Evolutionary conservation across 2,329 filamentous ascomycete species (phyloP).

Genomic region (Erysiphe pulchra): DNA sequence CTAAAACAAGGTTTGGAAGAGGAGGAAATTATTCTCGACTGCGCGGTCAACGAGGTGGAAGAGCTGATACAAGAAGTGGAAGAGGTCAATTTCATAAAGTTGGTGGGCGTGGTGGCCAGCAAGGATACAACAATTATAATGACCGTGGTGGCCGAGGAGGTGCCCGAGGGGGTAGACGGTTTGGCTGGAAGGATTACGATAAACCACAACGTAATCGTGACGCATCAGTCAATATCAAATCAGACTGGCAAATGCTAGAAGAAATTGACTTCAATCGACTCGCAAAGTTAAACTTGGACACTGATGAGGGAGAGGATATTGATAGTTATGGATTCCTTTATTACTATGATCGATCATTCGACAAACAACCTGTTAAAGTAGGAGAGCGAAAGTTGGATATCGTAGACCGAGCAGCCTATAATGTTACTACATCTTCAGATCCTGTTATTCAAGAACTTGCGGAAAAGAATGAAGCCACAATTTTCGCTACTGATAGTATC

Average conservation of each 20-base stretch:
- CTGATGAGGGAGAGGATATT: slow-evolving; percentile 82
- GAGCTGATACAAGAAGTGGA: slow-evolving; percentile 39
- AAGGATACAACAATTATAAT: slow-evolving; percentile 40
- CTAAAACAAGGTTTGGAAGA: slow-evolving; percentile 68
- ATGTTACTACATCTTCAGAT: slow-evolving; percentile 88
- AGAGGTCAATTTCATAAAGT: slow-evolving; percentile 42
- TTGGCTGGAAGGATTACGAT: slow-evolving; percentile 97
- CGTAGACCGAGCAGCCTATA: slow-evolving; percentile 88
- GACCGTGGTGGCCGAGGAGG: slow-evolving; percentile 44
- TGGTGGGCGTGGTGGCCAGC: slow-evolving; percentile 40
- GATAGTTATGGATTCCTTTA: slow-evolving; percentile 94
- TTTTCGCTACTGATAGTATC: slow-evolving; percentile 92
- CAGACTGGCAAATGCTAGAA: slow-evolving; percentile 85
- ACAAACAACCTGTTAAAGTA: slow-evolving; percentile 78
- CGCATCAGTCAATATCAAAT: slow-evolving; percentile 84
- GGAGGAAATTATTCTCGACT: slow-evolving; percentile 76
- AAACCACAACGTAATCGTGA: slow-evolving; percentile 93
- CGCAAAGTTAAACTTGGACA: slow-evolving; percentile 83
- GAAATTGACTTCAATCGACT: slow-evolving; percentile 97
- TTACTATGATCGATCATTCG: slow-evolving; percentile 89
- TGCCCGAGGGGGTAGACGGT: slow-evolving; percentile 57
- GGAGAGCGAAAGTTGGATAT: slow-evolving; percentile 68
- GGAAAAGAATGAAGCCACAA: slow-evolving; percentile 84
- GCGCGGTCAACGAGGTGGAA: slow-evolving; percentile 43
- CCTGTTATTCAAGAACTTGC: slow-evolving; percentile 92